These are phyloP conservation scores for Mitragyna speciosa DNA, from an alignment of 257 asterid genomes.

Conservation along the genomic window DNA sequence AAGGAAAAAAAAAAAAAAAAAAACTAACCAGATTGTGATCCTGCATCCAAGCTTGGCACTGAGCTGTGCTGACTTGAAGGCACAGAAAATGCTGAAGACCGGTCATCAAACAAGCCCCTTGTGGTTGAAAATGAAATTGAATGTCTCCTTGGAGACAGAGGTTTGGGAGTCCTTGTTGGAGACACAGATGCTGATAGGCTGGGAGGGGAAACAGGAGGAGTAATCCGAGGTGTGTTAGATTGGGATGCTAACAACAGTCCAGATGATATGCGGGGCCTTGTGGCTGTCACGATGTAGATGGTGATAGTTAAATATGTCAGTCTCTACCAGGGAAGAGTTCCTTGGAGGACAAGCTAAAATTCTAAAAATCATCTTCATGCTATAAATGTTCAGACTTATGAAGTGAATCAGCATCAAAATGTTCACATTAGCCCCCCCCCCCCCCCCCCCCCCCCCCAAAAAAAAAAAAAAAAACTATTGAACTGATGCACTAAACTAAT, in stretches of 20 bases:
- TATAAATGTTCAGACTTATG: not conserved
- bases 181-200: conserved; percentile 74
- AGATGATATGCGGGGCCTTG: conserved; percentile 57
- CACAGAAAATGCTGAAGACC: conserved; percentile 54
- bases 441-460: too few species aligned
- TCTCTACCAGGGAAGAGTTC: not conserved
- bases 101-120: conserved; percentile 75
- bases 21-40: conserved; percentile 71
- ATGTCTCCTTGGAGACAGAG: conserved; percentile 81
- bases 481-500: not conserved
- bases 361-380: not conserved
- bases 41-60: conserved; percentile 71
- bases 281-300: conserved; percentile 32
- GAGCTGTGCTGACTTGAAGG: conserved; percentile 64
- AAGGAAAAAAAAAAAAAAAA: not conserved
- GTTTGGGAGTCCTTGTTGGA: conserved; percentile 75
- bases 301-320: conserved; percentile 2
- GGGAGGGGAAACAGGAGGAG: conserved; percentile 93
- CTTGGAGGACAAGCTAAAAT: not conserved
- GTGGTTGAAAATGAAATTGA: conserved; percentile 63
- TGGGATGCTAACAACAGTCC: conserved; percentile 76
- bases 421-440: not conserved
- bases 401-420: too few species aligned
- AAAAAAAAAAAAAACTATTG: too few species aligned
- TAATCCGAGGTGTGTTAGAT: conserved; percentile 71